Base-by-base conservation (phyloP, 495 filamentous ascomycete genomes). In the Xylaria venustula region DNA sequence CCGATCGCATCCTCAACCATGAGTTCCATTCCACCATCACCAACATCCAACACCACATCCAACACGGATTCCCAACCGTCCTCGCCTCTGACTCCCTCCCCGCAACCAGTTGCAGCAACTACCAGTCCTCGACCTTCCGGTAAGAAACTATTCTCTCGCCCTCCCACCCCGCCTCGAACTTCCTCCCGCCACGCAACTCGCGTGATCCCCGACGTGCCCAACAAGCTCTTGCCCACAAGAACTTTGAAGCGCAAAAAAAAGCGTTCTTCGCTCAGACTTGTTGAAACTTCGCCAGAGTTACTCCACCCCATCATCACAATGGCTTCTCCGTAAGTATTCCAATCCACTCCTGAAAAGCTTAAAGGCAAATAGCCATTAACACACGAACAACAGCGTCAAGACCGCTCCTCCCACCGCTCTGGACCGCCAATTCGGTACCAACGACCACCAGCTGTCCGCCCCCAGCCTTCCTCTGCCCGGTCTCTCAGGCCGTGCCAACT, bases 401-500 rank as follows among this genome's bases (percentile, higher is more conserved):
- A 62, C 63, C 34, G 26, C 68, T 34, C 23, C 60, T 20, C 58
- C 66, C 4, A 54, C 46, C n/a, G 40, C 44, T 12, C 37, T 55
- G 40, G 46, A 68, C 63, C 46, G 61, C 60, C 2, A 34, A 51
- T 60, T 62, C 23, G 64, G 58, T 11, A 25, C 64, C 37, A 20
- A 40, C 20, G 45, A 60, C 3, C 6, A 9, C 26, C 26, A 30
- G 6, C 58, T 45, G 8, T 2, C 46, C 28, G 58, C 45, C 7
- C 62, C 64, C 19, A 34, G 60, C 40, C 67, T 74, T 3, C 69
- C 71, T 2, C 71, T 74, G 70, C 71, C 71, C 44, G 70, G 68
- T 45, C 55, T 74, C 12, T 74, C 71, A 7, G 71, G 71, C n/a
- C 62, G 53, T 26, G 69, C 71, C 32, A 74, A 74, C 54, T 69